These are phyloP conservation scores for Monosporascus sp. DNA, from an alignment of 2,329 filamentous ascomycete species.

Conservation along the genomic window DNA sequence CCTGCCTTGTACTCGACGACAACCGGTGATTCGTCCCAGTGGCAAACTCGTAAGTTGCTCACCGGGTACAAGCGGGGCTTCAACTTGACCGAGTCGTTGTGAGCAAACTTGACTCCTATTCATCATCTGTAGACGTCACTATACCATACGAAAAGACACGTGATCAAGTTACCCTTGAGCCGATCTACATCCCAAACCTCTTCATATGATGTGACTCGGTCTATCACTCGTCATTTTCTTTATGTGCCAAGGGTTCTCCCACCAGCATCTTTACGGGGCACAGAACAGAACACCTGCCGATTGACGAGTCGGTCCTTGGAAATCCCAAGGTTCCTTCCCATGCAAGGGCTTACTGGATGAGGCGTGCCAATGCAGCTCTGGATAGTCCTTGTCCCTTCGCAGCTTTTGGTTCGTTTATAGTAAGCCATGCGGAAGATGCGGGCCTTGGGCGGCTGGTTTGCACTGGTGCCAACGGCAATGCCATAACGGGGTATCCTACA, in stretches of 20 bases:
- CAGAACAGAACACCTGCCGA: conserved; percentile 2
- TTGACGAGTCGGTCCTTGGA: conserved; percentile 4
- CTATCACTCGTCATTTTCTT: no score
- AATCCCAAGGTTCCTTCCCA: conserved; percentile 21
- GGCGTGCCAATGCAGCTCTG: conserved; percentile 40
- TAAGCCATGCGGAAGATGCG: conserved; percentile 43
- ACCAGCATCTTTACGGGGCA: not conserved
- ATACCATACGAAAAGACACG: no score
- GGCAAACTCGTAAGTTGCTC: no score
- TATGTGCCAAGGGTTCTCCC: not conserved
- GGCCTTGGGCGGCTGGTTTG: conserved; percentile 42
- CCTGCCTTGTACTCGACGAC: no score
- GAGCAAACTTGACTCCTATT: no score
- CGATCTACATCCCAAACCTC: no score
- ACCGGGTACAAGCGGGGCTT: no score
- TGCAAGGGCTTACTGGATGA: conserved; percentile 47
- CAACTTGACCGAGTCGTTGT: no score
- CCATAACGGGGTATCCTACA: conserved; percentile 42
- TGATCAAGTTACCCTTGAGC: no score
- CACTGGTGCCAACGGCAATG: conserved; percentile 42
- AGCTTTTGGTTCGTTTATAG: conserved; percentile 48
- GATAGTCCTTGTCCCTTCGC: conserved; percentile 46
- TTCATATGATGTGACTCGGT: no score
- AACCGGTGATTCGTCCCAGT: no score
- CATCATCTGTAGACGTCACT: no score